These are phyloP conservation scores for Pseudopithomyces chartarum DNA, from an alignment of 2,329 filamentous ascomycete genomes.

Conservation along the genomic window DNA sequence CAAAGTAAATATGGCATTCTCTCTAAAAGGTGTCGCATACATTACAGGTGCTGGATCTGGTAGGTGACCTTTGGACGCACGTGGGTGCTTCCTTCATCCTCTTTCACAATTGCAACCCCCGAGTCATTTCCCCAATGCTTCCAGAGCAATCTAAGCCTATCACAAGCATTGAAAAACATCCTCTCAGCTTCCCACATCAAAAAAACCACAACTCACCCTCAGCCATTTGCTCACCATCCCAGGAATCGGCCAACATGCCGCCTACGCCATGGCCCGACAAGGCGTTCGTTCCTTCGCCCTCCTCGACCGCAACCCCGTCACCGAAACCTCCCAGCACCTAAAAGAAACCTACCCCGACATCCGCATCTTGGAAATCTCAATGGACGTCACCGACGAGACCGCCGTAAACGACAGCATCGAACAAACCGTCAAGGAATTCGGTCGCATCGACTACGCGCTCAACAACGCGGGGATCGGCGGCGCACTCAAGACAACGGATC, in stretches of 20 bases:
- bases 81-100: no score
- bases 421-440: conserved; percentile 52
- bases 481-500: conserved; percentile 49
- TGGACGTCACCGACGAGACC: conserved; percentile 54
- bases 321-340: conserved; percentile 42
- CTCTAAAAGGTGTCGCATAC: conserved; percentile 54
- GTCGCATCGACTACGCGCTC: conserved; percentile 60
- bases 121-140: no score
- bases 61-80: conserved; percentile 20
- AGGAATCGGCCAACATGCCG: conserved; percentile 58
- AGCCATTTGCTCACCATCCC: conserved; percentile 3
- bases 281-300: conserved; percentile 55
- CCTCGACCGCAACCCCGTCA: conserved; percentile 51
- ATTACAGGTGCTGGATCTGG: conserved; percentile 56
- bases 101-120: no score
- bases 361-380: conserved; percentile 46
- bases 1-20: conserved; percentile 38
- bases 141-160: no score
- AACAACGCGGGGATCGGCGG: conserved; percentile 62
- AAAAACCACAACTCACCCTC: no score
- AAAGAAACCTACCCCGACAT: conserved; percentile 47
- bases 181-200: no score
- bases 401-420: conserved; percentile 53
- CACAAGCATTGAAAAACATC: no score
- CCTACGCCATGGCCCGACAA: conserved; percentile 54